Percentiles rank a stretch among this genome's conserved stretches.
phyloP scores from a whole-genome alignment of 2,329 filamentous ascomycete genomes.

The Arachnomyces sp. region DNA sequence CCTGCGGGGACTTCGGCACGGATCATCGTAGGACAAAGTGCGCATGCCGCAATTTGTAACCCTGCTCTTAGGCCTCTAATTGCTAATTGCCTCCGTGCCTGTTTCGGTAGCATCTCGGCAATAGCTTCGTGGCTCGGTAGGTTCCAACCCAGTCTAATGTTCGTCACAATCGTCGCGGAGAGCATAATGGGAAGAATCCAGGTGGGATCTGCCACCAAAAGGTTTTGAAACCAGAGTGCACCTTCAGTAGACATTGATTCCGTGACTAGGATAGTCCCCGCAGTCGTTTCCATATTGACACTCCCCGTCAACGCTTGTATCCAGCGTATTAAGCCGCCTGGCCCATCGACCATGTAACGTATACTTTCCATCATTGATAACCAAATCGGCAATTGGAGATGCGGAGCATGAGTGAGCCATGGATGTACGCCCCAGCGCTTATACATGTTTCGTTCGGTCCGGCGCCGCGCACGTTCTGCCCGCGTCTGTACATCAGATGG shows the following conservation, averaged over 20 bases:
- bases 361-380: constrained; percentile 40
- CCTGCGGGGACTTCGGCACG: constrained; percentile 33
- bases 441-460: constrained; percentile 22
- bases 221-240: constrained; percentile 53
- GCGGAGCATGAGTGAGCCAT: constrained; percentile 25
- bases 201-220: constrained; percentile 46
- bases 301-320: constrained; percentile 21
- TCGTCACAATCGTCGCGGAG: constrained; percentile 41
- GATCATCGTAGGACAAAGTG: constrained; percentile 30
- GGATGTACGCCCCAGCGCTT: constrained; percentile 25
- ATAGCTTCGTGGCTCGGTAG: constrained; percentile 14
- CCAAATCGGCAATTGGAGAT: constrained; percentile 40
- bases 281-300: constrained; percentile 8
- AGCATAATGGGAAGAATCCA: constrained; percentile 42
- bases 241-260: constrained; percentile 48
- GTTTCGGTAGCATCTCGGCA: constrained; percentile 3
- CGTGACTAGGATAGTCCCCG: constrained; percentile 30
- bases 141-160: constrained; percentile 29
- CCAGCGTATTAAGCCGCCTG: constrained; percentile 33
- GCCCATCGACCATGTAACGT: constrained; percentile 38
- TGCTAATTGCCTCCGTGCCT: constrained; percentile 7
- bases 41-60: constrained; percentile 32
- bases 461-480: too few species aligned
- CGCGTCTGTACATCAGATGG: too few species aligned
- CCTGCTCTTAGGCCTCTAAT: constrained; percentile 22